Evolutionary conservation across 495 filamentous ascomycete species (phyloP).

Genomic region (Penicillium macrosclerotiorum): DNA sequence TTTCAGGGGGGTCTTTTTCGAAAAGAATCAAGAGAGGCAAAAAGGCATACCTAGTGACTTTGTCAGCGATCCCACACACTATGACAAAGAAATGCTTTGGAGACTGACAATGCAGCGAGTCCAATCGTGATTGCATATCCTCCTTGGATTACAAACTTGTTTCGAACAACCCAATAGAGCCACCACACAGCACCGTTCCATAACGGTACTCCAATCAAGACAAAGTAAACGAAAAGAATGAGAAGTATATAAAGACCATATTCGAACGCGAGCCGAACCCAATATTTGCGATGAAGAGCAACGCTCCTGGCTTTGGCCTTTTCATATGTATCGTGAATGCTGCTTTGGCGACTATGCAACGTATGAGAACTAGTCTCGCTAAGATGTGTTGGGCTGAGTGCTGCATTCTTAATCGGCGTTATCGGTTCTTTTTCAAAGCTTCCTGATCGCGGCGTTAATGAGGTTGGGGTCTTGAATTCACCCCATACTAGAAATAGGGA

Average conservation of each 20-base stretch:
- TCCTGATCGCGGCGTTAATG: constrained; percentile 2
- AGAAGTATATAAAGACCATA: constrained; percentile 32
- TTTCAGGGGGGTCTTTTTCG: constrained; percentile 29
- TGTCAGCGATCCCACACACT: neutral
- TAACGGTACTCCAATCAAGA: constrained; percentile 38
- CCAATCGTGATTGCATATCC: constrained; percentile 37
- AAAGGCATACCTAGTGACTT: constrained; percentile 33
- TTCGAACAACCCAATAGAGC: constrained; percentile 35
- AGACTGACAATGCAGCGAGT: constrained; percentile 30
- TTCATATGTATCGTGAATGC: constrained; percentile 21
- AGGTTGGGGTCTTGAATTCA: constrained; percentile 2
- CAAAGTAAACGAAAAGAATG: constrained; percentile 36
- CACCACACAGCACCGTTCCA: constrained; percentile 45
- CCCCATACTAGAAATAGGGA: constrained; percentile 14
- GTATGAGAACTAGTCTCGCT: constrained; percentile 9
- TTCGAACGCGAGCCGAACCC: constrained; percentile 36
- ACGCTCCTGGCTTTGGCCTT: constrained; percentile 29
- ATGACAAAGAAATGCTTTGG: neutral
- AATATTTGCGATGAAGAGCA: constrained; percentile 29
- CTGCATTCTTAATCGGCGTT: constrained; percentile 14
- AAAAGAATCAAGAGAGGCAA: constrained; percentile 36
- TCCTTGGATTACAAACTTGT: constrained; percentile 36
- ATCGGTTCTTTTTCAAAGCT: constrained; percentile 16
- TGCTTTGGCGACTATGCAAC: constrained; percentile 7
- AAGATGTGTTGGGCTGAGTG: constrained; percentile 4